Base-by-base conservation (phyloP, 1,139 yeast species). In the Blastobotrys serpentis region DNA sequence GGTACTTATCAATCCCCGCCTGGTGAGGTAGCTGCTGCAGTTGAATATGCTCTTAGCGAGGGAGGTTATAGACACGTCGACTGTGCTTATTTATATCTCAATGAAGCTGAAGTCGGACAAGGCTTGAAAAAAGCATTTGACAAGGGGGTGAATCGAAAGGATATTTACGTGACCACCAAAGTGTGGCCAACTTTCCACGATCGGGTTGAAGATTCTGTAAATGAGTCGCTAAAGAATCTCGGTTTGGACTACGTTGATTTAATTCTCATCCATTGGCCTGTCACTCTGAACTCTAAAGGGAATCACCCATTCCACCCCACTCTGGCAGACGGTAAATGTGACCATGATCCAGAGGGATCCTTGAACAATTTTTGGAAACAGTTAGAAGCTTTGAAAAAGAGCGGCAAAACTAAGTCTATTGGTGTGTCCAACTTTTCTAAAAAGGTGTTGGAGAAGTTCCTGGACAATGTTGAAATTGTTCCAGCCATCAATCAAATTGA, bases 181-280 rank as follows among this genome's bases (percentile, higher is more conserved):
- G 63, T 64, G 52, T 68, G 63, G 64, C 48, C 48, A 18, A 71
- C 78, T 26, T 79, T 76, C 61, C 88, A 82, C 59, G 71, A 75
- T 56, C 68, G 75, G 34, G 81, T 81, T 16, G 79, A 67, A 32
- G 69, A 62, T 29, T 88, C 86, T 2, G 69, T 87, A 47, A 78
- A 82, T 42, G 70, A 65, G 43, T 82, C 94, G 1, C 74, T 88
- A 62, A 63, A 76, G 56, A 79, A 80, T 59, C 74, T 89, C 59
- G 82, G 83, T 1, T 65, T 85, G 56, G 94, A 84, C 44, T 89
- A 88, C 61, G 81, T 89, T 47, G 96, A 88, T 64, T 74, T 89
- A 56, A 84, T 82, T 67, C 74, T 88, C 64, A 79, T 86, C 64
- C 96, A 88, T 69, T 87, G 95, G 94, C 96, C 96, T 2, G 73